These are phyloP conservation scores for Geosmithia flava DNA, from an alignment of 2,329 filamentous ascomycete species.

Conservation along the genomic window DNA sequence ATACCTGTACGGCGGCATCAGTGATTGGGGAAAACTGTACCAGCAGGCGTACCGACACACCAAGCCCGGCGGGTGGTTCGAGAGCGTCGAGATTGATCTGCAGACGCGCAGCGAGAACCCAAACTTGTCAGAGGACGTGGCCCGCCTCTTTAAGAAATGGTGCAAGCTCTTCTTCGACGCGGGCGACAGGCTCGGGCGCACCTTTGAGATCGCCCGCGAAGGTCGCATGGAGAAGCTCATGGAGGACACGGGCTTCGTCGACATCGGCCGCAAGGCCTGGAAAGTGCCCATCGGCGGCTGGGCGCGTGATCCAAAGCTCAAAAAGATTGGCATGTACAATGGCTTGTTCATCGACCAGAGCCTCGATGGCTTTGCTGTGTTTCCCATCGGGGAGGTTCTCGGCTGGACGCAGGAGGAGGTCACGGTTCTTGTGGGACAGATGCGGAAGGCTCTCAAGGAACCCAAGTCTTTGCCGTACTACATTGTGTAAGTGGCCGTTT, in stretches of 20 bases:
- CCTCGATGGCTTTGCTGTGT: slow-evolving; percentile 16
- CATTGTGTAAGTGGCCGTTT: slow-evolving; percentile 1
- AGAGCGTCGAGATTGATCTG: slow-evolving; percentile 13
- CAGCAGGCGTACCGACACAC: slow-evolving; percentile 35
- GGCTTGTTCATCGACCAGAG: slow-evolving; percentile 12
- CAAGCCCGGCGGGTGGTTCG: slow-evolving; percentile 22
- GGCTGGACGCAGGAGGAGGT: slow-evolving; percentile 14
- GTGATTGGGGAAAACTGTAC: slow-evolving; percentile 43
- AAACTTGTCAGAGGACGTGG: slow-evolving; percentile 5
- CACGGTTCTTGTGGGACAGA: slow-evolving; percentile 9
- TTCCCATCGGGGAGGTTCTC: slow-evolving; percentile 13
- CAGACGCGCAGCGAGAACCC: slow-evolving; percentile 6
- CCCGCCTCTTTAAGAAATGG: slow-evolving; percentile 16
- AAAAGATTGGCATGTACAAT: slow-evolving; percentile 24
- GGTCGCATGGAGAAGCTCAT: slow-evolving; percentile 9
- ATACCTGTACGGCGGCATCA: slow-evolving; percentile 41
- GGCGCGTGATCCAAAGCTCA: slow-evolving; percentile 27
- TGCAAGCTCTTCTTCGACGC: slow-evolving; percentile 12
- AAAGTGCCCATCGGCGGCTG: slow-evolving; percentile 28
- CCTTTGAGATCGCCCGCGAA: slow-evolving; percentile 9
- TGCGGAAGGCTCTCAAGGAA: slow-evolving; percentile 6
- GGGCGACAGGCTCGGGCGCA: slow-evolving; percentile 12
- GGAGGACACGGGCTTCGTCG: slow-evolving; percentile 18
- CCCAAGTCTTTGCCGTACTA: not conserved
- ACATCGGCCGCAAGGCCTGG: slow-evolving; percentile 16